Percentiles rank a stretch among this genome's conserved stretches.
phyloP scores from a whole-genome alignment of 78 protist genomes.

The Goniomonas avonlea region DNA sequence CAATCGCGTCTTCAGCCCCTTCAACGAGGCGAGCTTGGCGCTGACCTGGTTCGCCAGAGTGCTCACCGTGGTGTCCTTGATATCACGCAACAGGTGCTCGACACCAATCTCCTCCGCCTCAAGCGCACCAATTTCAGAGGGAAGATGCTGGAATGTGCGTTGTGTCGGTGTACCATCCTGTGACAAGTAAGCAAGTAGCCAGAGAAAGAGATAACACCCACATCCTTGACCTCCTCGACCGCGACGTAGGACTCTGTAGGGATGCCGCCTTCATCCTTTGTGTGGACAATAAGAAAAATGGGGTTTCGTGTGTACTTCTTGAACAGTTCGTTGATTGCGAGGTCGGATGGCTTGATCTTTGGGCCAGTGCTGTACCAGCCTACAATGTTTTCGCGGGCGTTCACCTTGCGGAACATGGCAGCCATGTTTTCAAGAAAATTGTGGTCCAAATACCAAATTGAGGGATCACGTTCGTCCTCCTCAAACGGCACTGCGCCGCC shows the following conservation, averaged over 20 bases:
- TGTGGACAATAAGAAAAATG: slow-evolving; percentile 70
- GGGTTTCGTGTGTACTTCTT: slow-evolving; percentile 74
- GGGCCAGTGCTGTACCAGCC: slow-evolving; percentile 99
- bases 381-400: slow-evolving; percentile 79
- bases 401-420: slow-evolving; percentile 86
- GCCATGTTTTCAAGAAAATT: slow-evolving; percentile 82
- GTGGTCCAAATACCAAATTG: slow-evolving; percentile 89
- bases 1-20: slow-evolving; percentile 43
- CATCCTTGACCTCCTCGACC: slow-evolving; percentile 76
- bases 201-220: slow-evolving; percentile 8
- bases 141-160: slow-evolving; percentile 78
- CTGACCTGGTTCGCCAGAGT: slow-evolving; percentile 54
- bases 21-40: slow-evolving; percentile 57
- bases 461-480: slow-evolving; percentile 77
- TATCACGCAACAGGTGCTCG: slow-evolving; percentile 86
- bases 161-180: slow-evolving; percentile 45
- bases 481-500: slow-evolving; percentile 83
- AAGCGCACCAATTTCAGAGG: slow-evolving; percentile 76
- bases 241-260: slow-evolving; percentile 74
- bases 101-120: slow-evolving; percentile 97
- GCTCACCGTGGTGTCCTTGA: slow-evolving; percentile 78
- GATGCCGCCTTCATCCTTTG: slow-evolving; percentile 25
- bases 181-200: neutral
- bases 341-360: slow-evolving; percentile 72
- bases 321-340: slow-evolving; percentile 76